Evolutionary conservation across 2,329 filamentous ascomycete genomes (phyloP).

Genomic region (Epicoccum nigrum): DNA sequence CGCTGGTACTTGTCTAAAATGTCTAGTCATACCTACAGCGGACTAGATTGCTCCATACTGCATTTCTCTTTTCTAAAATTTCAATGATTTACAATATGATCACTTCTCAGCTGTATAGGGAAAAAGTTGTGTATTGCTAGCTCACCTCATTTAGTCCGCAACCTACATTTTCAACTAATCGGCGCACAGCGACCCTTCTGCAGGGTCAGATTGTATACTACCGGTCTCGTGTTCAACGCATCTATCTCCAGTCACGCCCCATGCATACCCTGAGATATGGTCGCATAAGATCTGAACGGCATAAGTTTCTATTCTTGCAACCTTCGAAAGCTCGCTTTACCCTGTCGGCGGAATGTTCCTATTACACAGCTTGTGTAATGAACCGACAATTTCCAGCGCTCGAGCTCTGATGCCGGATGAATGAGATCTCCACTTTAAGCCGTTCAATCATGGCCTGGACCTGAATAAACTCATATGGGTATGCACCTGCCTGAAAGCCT

Average conservation of each 20-base stretch:
- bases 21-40: too few species aligned
- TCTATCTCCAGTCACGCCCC: neutral
- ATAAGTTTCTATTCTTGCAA: neutral
- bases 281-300: neutral
- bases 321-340: conserved; percentile 9
- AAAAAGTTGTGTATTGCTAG: neutral
- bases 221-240: neutral
- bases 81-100: too few species aligned
- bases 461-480: conserved; percentile 15
- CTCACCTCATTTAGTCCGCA: neutral
- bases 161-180: neutral
- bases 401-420: conserved; percentile 29
- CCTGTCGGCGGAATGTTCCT: conserved; percentile 13
- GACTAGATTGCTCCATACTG: too few species aligned
- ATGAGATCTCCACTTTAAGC: conserved; percentile 2
- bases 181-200: neutral
- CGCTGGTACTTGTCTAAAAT: too few species aligned
- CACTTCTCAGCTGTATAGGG: too few species aligned
- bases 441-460: conserved; percentile 28
- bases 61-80: too few species aligned
- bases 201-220: neutral
- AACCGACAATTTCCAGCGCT: conserved; percentile 41
- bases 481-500: conserved; percentile 16
- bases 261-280: neutral
- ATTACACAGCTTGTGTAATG: conserved; percentile 39